Base-by-base conservation (phyloP, 2,329 filamentous ascomycete genomes). In the Claviceps arundinis region DNA sequence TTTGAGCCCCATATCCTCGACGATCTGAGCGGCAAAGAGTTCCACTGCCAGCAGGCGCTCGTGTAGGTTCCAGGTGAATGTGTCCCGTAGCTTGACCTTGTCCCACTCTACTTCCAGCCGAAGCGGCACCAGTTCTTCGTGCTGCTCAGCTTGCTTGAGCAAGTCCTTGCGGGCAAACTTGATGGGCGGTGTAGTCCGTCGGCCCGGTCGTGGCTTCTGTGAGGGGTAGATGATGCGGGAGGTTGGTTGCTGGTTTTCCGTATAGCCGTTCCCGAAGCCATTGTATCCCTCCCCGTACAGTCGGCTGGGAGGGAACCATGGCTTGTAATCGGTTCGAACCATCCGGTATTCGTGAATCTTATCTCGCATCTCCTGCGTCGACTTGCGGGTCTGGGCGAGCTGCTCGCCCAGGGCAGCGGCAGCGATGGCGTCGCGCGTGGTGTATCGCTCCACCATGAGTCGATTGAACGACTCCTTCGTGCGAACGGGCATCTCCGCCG, bases 11-110 rank as follows among this genome's bases (percentile, higher is more conserved):
- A 98, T 80, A 64, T 98, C 93, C 67, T 98, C 93, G 5, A 97
- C 81, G 19, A 98, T 75, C 65, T 93, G 89, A 54, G 88, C 82
- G 1, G 90, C 87, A 65, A 97, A 97, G 11, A 93, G 68, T 53
- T 95, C 85, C 19, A 84, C 80, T 22, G 81, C 77, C 3, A 94
- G 80, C 13, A 93, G 77, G 54, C 90, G 84, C 65, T 98, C 93
- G 70, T 96, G 88, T 38, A 97, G 76, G 67, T 98, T 98, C 90
- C 91, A 98, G 3, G 93, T 97, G 60, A 98, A 96, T 1, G 93
- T 97, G 68, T 98, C 93, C 65, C 93, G 86, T 55, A 98, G 76
- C 69, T 93, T 93, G 60, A 97, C 81, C 71, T 95, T 95, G 59
- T 97, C 91, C 78, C 87, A 87, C 62, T 98, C 93, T 48, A 97